phyloP scores from a whole-genome alignment of 371 early-diverging fungal genomes.

The Syncephalis plumigaleata region DNA sequence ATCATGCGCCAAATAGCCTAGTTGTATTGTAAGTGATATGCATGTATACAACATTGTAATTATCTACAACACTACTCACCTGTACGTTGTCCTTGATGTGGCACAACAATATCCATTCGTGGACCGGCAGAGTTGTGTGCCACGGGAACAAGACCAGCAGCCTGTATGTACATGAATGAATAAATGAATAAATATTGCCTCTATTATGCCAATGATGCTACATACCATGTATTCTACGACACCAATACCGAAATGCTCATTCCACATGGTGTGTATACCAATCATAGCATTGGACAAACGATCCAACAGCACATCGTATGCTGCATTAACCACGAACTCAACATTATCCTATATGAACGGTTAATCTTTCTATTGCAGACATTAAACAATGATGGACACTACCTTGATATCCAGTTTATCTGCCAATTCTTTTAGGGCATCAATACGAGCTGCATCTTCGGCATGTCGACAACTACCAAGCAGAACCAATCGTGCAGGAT shows the following conservation, averaged over 20 bases:
- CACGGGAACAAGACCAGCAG: conserved; percentile 77
- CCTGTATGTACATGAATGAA: conserved; percentile 19
- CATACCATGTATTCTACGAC: conserved; percentile 90
- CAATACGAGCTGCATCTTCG: conserved; percentile 54
- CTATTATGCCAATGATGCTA: not conserved
- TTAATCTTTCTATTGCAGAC: not conserved
- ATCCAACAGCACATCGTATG: conserved; percentile 37
- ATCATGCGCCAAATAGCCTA: conserved; percentile 37
- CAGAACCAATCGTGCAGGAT: conserved; percentile 26
- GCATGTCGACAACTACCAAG: conserved; percentile 71
- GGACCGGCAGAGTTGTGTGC: conserved; percentile 93
- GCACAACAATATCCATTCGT: conserved; percentile 68
- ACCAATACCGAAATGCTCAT: conserved; percentile 96
- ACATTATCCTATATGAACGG: conserved; percentile 38
- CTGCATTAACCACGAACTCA: conserved; percentile 64
- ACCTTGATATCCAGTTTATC: conserved; percentile 30
- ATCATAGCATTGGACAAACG: conserved; percentile 40
- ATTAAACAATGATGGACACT: conserved; percentile 1
- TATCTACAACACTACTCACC: not conserved
- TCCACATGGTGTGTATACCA: conserved; percentile 89
- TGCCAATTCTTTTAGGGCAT: conserved; percentile 27
- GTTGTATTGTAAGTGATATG: not conserved
- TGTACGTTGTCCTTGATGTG: not conserved
- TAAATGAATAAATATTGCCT: not conserved
- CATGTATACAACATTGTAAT: not conserved